Base-by-base conservation (phyloP, 2,329 filamentous ascomycete species). In the Talaromyces amestolkiae region DNA sequence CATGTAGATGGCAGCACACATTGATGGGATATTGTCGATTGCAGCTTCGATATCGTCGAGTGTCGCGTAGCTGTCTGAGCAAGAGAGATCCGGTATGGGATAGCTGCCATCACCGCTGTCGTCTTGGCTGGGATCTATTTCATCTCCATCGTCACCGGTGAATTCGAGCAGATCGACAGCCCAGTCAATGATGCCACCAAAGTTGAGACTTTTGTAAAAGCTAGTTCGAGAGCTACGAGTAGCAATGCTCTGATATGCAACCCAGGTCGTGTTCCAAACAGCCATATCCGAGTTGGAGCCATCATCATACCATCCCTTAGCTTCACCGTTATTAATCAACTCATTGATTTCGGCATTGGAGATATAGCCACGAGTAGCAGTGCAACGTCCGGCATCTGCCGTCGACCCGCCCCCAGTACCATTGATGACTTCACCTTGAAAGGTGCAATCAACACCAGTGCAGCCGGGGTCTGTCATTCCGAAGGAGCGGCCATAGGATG, bases 311-410 rank as follows among this genome's bases (percentile, higher is more conserved):
- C 22, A 63, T 54, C 24, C 41, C 31, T 3, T 27, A 5, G 59
- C 43, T 11, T 4, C n/a, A 9, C 41, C 41, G 9, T 53, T 39
- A 39, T 11, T n/a, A 24, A 49, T 13, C 11, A 61, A 19, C 17
- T 77, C 70, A 3, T 69, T 19, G 47, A 82, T 81, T 70, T 82
- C 80, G 0, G 76, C 75, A 53, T 80, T 69, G 1, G 78, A 69
- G 6, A 82, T 72, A 63, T 81, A 81, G 1, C 80, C 80, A 1
- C 66, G 68, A 0, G 76, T 80, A 3, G 58, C 68, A 0, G 80
- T 83, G 67, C 79, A 82, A 3, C 47, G 43, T 3, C 79, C 80
- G 6, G 65, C 58, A 2, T 64, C 58, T 47, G 45, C 59, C 59
- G 49, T 37, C 19, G 8, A 35, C n/a, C 10, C 22, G 7, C 59